phyloP scores from a whole-genome alignment of 306 rosid species.

The Morella rubra region DNA sequence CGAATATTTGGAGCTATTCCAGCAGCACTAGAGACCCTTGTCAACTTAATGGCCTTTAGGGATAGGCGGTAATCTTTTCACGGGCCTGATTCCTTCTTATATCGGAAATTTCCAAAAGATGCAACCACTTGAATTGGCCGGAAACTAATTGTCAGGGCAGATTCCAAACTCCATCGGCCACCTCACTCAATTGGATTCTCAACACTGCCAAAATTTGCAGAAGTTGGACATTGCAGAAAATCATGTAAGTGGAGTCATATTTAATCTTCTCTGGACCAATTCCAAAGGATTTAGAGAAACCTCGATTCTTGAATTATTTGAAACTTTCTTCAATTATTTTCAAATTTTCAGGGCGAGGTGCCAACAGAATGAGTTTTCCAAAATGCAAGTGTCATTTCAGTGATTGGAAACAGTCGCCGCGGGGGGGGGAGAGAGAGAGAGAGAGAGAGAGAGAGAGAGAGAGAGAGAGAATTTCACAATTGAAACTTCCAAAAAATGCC shows the following conservation, averaged over 20 bases:
- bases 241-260: constrained; percentile 32
- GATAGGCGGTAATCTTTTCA: constrained; percentile 4
- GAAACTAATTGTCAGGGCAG: constrained; percentile 28
- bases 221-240: neutral
- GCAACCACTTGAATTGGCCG: neutral
- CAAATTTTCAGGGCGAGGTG: constrained; percentile 43
- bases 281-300: constrained; percentile 26
- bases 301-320: constrained; percentile 13
- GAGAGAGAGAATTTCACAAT: no score
- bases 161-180: constrained; percentile 33
- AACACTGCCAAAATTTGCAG: constrained; percentile 20
- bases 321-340: constrained; percentile 51
- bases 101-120: constrained; percentile 26
- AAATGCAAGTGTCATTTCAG: constrained; percentile 16
- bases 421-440: no score
- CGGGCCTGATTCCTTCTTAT: constrained; percentile 25
- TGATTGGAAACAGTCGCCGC: constrained; percentile 22
- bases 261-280: constrained; percentile 32
- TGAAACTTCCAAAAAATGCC: constrained; percentile 7
- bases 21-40: constrained; percentile 23
- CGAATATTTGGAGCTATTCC: constrained; percentile 32
- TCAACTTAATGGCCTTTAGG: constrained; percentile 1
- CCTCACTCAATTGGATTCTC: constrained; percentile 23
- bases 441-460: no score
- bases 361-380: constrained; percentile 34